These are phyloP conservation scores for Nemophila menziesii DNA, from an alignment of 257 asterid species.

Conservation along the genomic window DNA sequence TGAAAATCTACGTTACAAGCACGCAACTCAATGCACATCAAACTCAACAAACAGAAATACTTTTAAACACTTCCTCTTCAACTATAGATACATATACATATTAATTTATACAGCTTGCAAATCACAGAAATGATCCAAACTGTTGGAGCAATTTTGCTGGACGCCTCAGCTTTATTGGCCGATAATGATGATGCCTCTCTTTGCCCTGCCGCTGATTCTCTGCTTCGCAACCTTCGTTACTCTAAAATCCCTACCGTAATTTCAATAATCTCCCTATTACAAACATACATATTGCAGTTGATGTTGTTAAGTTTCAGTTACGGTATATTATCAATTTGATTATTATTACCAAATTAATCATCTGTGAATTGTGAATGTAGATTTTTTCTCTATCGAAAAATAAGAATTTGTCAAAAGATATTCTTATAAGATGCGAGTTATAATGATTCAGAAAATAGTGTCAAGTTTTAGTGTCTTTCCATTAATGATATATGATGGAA, in stretches of 20 bases:
- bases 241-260: constrained; percentile 50
- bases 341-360: too few species aligned
- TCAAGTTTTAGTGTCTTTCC: too few species aligned
- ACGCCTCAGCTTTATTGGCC: constrained; percentile 37
- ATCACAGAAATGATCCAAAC: background rate
- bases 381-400: too few species aligned
- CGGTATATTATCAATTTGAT: too few species aligned
- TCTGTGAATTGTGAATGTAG: too few species aligned
- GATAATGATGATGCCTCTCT: constrained; percentile 22
- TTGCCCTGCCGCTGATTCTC: constrained; percentile 32
- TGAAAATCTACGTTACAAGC: background rate
- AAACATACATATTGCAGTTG: background rate
- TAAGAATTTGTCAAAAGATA: too few species aligned
- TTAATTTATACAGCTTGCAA: background rate
- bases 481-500: too few species aligned
- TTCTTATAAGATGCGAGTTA: too few species aligned
- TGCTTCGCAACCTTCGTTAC: constrained; percentile 65
- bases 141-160: constrained; percentile 30
- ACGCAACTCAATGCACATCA: constrained; percentile 12
- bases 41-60: background rate
- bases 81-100: background rate
- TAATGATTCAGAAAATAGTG: too few species aligned
- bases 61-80: too few species aligned
- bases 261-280: background rate
- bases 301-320: too few species aligned